A percentile compares a stretch with the other conserved stretches of the same genome.
phyloP scores from a whole-genome alignment of 768 basidiomycete genomes.

The Tubosaeta sp. region DNA sequence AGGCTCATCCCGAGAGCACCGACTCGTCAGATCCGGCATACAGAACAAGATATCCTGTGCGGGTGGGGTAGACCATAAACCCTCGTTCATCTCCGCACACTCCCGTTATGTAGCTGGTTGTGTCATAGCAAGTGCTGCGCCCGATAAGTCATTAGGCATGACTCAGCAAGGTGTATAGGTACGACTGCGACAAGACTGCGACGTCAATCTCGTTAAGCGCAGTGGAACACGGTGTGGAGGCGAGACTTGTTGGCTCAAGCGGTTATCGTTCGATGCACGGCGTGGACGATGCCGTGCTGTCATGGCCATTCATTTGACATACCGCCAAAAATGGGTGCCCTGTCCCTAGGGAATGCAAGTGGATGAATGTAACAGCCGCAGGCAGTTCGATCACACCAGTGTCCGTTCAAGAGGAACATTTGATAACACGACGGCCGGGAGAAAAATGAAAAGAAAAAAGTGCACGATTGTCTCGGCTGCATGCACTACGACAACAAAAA shows the following conservation, averaged over 20 bases:
- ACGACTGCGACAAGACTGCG: background rate
- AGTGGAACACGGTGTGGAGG: background rate
- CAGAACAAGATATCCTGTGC: background rate
- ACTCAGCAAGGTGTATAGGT: background rate
- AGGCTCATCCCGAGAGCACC: background rate
- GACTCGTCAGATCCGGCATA: background rate
- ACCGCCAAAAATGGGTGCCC: background rate
- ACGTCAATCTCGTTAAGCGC: background rate
- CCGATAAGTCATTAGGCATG: background rate
- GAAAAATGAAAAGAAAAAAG: no score
- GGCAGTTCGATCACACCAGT: background rate
- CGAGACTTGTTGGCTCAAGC: background rate
- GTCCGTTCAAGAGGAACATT: background rate
- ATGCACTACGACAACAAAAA: background rate
- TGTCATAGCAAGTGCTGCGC: background rate
- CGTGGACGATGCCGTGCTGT: background rate
- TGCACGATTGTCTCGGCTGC: no score
- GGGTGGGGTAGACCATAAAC: background rate
- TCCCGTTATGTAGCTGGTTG: background rate
- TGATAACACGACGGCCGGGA: background rate
- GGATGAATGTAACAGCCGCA: background rate
- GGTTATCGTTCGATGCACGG: background rate
- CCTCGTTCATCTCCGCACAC: background rate
- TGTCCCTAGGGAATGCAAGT: background rate
- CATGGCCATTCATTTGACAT: background rate